Conservation (phyloP, 306 rosid genomes). For the Argentina anserina region DNA sequence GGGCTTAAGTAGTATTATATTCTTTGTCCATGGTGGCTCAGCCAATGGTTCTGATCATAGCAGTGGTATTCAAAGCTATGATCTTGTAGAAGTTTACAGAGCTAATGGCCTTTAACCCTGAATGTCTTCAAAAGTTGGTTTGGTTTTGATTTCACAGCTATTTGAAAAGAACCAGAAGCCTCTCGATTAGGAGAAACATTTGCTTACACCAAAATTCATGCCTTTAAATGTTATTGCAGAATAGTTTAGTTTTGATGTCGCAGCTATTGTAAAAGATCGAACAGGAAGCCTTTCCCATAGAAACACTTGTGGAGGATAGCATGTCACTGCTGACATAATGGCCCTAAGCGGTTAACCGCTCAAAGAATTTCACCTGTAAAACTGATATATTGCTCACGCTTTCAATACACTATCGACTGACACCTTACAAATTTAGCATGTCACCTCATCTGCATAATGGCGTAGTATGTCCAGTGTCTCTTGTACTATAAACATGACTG, state of each 20-base stretch:
- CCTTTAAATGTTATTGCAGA: neutral
- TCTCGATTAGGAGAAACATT: neutral
- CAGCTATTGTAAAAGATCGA: constrained; percentile 3
- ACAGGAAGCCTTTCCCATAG: neutral
- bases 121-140: neutral
- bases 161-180: neutral
- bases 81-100: neutral
- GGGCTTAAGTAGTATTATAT: neutral
- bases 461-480: neutral
- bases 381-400: neutral
- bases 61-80: neutral
- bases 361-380: neutral
- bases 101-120: neutral
- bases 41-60: neutral
- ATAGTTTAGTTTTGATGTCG: neutral
- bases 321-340: neutral
- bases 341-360: neutral
- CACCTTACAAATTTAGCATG: neutral
- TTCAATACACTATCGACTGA: neutral
- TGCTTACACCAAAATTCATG: neutral
- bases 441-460: neutral
- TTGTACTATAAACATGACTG: neutral
- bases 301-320: neutral
- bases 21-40: neutral
- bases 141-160: neutral